Evolutionary conservation across 805 yeast genomes (phyloP), one percentile per base, ranked within the genome.

Genomic region (Tetrapisispora iriomotensis): DNA sequence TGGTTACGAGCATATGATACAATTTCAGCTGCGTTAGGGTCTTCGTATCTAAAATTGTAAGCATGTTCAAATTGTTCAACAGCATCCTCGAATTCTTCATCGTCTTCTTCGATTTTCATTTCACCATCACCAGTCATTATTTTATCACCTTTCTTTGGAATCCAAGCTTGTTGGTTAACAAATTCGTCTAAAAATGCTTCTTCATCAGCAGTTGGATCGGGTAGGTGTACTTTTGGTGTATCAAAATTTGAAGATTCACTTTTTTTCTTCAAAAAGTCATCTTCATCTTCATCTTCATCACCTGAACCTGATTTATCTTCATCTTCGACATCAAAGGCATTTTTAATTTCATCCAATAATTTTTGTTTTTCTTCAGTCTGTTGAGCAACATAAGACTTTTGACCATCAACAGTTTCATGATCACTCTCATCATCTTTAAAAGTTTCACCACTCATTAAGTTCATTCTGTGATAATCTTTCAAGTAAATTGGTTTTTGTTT

Each of bases 1-100:
- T 87, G 96, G 31, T 70, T 80, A 73, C 98, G 86, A 2, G 97
- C 96, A 66, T 90, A 92, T 14, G 94, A 81, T 15, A 88, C 81
- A 60, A 92, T 84, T 53, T 90, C 96, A 0, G 90, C 85, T 6
- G 95, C 74, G 47, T 78, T 76, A 13, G 95, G 87, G 53, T 88
- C 96, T 62, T 92, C 98, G 58, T 74, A 92, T 58, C 98, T 74
- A 70, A 90, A 90, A 55, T 92, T 92, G 64, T 88, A 90, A 0
- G 95, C 96, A 46, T 77, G 77, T 61, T 92, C 98, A 52, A 85
- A 87, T 53, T 76, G 68, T 51, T 92, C 98, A 6, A 82, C 96
- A 2, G 94, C 92, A 31, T 85, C 83, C 36, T 90, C 96, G 54
- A 88, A 88, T 40, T 83, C 92, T 35, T 81, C 90, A 50, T 86